Evolutionary conservation across 805 yeast species (phyloP).

Genomic region (Ogataea pilisensis): DNA sequence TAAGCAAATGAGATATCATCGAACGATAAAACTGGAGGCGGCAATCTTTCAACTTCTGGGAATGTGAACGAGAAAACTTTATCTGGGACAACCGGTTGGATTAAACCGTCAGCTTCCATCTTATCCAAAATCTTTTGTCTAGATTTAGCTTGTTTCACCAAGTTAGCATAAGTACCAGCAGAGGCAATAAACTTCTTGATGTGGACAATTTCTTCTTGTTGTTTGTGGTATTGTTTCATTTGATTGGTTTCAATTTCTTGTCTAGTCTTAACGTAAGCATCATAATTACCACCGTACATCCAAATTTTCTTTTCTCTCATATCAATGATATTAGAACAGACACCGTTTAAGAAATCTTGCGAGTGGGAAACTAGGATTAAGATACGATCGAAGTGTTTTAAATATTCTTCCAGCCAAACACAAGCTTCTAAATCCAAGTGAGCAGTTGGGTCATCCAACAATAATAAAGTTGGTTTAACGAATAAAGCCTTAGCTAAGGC

Average conservation of each 20-base stretch:
- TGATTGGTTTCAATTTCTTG: conserved; percentile 91
- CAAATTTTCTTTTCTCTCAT: conserved; percentile 79
- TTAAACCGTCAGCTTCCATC: conserved; percentile 99
- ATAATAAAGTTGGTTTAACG: conserved; percentile 92
- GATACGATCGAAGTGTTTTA: conserved; percentile 90
- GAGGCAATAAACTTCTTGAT: conserved; percentile 98
- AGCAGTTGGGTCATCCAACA: conserved; percentile 98
- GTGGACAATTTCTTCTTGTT: conserved; percentile 98
- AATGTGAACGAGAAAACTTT: conserved; percentile 91
- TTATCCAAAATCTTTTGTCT: conserved; percentile 98
- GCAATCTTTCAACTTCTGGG: conserved; percentile 93
- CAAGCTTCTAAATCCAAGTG: conserved; percentile 99
- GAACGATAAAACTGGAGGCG: conserved; percentile 97
- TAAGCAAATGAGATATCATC: conserved; percentile 93
- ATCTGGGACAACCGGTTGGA: conserved; percentile 89
- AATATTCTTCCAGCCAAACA: conserved; percentile 99
- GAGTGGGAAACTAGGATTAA: conserved; percentile 95
- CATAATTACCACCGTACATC: conserved; percentile 97
- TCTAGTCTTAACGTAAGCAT: conserved; percentile 93
- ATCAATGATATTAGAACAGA: conserved; percentile 96
- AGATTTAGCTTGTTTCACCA: conserved; percentile 98
- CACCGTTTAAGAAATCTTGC: conserved; percentile 99
- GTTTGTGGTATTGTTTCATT: conserved; percentile 95
- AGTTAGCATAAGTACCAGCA: conserved; percentile 99
- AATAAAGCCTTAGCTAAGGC: conserved; percentile 96